Conservation (phyloP, 495 filamentous ascomycete species). For the Viridothelium virens region DNA sequence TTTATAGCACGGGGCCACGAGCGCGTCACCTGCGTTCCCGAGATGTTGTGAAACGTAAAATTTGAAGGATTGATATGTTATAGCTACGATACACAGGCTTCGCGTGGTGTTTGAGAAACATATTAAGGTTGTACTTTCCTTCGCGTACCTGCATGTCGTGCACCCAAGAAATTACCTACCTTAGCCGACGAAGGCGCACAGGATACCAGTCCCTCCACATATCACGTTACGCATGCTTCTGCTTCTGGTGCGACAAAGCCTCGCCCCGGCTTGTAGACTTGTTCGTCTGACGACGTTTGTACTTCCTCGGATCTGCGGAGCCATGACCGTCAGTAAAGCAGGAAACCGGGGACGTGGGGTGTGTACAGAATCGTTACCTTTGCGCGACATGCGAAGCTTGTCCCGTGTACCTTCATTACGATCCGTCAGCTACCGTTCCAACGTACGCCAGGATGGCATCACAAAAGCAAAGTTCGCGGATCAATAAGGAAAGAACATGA, state of each 20-base stretch:
- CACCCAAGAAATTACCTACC: neutral
- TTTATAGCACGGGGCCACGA: too few species aligned
- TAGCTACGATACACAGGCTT: neutral
- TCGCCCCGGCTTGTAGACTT: slow-evolving; percentile 6
- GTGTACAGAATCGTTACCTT: slow-evolving; percentile 19
- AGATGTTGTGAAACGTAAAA: too few species aligned
- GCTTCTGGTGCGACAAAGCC: slow-evolving; percentile 3
- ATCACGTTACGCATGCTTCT: slow-evolving; percentile 8
- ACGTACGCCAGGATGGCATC: neutral
- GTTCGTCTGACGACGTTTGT: slow-evolving; percentile 18
- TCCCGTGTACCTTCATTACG: slow-evolving; percentile 18
- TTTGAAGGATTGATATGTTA: neutral
- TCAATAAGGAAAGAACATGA: neutral
- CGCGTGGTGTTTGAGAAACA: neutral
- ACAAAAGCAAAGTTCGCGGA: too few species aligned
- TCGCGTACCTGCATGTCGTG: slow-evolving; percentile 6
- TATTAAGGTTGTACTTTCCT: neutral
- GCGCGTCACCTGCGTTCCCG: too few species aligned
- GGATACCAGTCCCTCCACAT: neutral
- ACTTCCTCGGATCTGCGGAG: slow-evolving; percentile 21
- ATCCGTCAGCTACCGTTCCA: neutral
- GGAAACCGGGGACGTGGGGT: neutral
- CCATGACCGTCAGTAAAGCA: slow-evolving; percentile 11
- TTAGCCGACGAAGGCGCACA: neutral
- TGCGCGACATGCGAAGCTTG: slow-evolving; percentile 22